These are phyloP conservation scores for Stemphylium beticola DNA, from an alignment of 2,329 filamentous ascomycete species.

Conservation along the genomic window DNA sequence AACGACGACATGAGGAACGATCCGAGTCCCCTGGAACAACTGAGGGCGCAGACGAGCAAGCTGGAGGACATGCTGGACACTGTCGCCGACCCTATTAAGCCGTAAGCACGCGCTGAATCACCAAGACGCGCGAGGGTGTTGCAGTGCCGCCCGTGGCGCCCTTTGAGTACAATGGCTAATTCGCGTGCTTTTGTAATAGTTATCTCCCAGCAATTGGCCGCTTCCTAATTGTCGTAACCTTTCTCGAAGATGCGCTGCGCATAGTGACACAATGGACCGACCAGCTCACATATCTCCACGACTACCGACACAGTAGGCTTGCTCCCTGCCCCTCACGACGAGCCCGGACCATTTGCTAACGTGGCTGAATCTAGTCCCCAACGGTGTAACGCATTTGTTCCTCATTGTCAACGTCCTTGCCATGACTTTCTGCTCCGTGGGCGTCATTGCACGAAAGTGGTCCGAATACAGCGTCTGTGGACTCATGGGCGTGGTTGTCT, in stretches of 20 bases:
- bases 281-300: slow-evolving; percentile 89
- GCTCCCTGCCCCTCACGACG: not conserved
- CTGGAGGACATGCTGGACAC: slow-evolving; percentile 93
- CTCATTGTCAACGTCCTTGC: slow-evolving; percentile 86
- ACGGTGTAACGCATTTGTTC: slow-evolving; percentile 89
- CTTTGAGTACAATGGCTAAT: slow-evolving; percentile 26
- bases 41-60: slow-evolving; percentile 95
- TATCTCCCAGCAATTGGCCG: slow-evolving; percentile 94
- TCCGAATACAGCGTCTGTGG: slow-evolving; percentile 92
- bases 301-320: slow-evolving; percentile 84
- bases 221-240: slow-evolving; percentile 97
- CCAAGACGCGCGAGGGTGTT: slow-evolving; percentile 1
- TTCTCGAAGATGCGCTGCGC: slow-evolving; percentile 92
- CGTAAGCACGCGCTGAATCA: slow-evolving; percentile 66
- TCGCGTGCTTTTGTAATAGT: slow-evolving; percentile 55
- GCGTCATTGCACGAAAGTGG: slow-evolving; percentile 92
- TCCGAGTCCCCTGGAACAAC: slow-evolving; percentile 81
- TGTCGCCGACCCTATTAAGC: slow-evolving; percentile 88
- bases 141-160: not conserved
- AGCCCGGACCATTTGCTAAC: slow-evolving; percentile 26
- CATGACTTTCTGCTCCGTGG: slow-evolving; percentile 80
- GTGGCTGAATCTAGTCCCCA: slow-evolving; percentile 68
- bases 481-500: slow-evolving; percentile 87
- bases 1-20: slow-evolving; percentile 67
- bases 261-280: slow-evolving; percentile 98